Evolutionary conservation across 768 basidiomycete species (phyloP).

Genomic region (Mycena kentingensis): DNA sequence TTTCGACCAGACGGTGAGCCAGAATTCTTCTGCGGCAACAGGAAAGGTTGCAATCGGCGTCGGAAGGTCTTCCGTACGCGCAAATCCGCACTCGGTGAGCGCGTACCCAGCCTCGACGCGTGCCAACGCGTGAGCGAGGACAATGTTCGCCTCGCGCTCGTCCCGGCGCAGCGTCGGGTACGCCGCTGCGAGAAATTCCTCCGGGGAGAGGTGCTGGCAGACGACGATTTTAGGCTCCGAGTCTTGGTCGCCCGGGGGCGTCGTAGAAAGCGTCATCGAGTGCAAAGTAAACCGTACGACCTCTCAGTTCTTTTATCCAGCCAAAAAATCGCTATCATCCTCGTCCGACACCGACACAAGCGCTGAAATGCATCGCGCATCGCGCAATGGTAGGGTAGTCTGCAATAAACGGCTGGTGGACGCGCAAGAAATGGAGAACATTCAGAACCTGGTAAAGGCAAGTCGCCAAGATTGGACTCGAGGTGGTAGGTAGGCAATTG

Average conservation of each 20-base stretch:
- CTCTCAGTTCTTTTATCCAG: not conserved
- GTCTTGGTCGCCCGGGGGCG: not conserved
- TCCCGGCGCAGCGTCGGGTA: conserved; percentile 44
- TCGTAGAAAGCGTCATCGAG: conserved; percentile 21
- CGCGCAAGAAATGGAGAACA: too few relatives aligned
- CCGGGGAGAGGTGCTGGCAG: conserved; percentile 42
- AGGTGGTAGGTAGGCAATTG: too few relatives aligned
- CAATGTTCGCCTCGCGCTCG: conserved; percentile 53
- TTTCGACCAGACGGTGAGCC: conserved; percentile 52
- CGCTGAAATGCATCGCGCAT: too few relatives aligned
- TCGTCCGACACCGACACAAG: too few relatives aligned
- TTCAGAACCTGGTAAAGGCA: too few relatives aligned
- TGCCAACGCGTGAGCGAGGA: conserved; percentile 53
- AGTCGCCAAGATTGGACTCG: too few relatives aligned
- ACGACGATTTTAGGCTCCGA: conserved; percentile 26
- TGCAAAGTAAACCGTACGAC: conserved; percentile 32
- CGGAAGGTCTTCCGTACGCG: conserved; percentile 34
- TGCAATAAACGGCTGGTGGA: too few relatives aligned
- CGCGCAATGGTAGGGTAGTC: too few relatives aligned
- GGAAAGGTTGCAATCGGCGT: conserved; percentile 27
- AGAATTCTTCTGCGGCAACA: conserved; percentile 35
- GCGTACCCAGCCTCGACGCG: conserved; percentile 39
- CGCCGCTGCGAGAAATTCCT: conserved; percentile 42
- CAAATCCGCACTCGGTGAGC: conserved; percentile 39
- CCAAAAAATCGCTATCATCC: not conserved